Evolutionary conservation across 805 yeast genomes (phyloP), one percentile per base, ranked within the genome.

Genomic region (Lipomyces mesembrius): DNA sequence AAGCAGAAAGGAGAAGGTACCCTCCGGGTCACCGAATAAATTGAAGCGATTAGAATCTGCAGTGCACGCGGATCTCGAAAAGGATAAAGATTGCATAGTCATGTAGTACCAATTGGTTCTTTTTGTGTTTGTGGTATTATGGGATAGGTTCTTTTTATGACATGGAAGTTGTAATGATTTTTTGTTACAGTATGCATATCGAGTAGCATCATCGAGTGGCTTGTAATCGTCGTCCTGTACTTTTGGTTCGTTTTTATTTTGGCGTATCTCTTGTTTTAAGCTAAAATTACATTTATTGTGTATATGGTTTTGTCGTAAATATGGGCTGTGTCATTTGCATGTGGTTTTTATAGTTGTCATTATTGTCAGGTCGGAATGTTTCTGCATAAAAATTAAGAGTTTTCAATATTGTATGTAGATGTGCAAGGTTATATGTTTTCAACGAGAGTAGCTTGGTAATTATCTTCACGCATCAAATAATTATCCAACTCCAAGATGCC

Each of bases 81-180:
- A 61, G 49, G 67, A 64, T 14, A 66, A 63, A 54, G 70, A 67
- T 25, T 67, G 70, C 39, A 60, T 64, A 14, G 54, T 67, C 14
- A 67, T 67, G 70, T 67, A 58, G 64, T 22, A 43, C 3, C 20
- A 2, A 17, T 54, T 56, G 34, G 58, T 53, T 52, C 14, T 3
- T 22, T 14, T 20, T 54, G 27, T 54, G 60, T 11, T 11, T 56
- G n/a, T 37, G 12, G 56, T 35, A 32, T n/a, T 9, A 29, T 29
- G 39, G 57, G 17, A 11, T 51, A 25, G 25, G 54, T 58, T 25
- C 3, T 12, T 3, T 32, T 49, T 53, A 27, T 46, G 25, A 51
- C 46, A 22, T 17, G 20, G 12, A 9, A 8, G 54, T 20, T 32
- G 59, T 59, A 55, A 25, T 59, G 17, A 35, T 4, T 17, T 17